Evolutionary conservation across 1,284 basidiomycete species (phyloP), one percentile per base, ranked within the genome.

Genomic region (Coriolopsis trogii): DNA sequence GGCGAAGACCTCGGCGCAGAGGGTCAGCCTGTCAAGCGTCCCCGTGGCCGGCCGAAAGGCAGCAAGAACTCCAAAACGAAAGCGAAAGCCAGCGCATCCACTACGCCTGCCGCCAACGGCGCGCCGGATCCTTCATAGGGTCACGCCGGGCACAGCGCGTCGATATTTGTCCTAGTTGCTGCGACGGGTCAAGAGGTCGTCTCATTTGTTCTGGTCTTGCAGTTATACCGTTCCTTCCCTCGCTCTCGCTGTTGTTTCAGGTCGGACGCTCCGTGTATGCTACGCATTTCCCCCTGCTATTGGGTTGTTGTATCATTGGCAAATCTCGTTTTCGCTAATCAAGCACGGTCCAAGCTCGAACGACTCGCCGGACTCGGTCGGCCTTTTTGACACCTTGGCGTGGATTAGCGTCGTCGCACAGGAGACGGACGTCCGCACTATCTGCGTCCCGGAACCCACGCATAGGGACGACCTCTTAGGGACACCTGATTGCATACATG

Each of bases 1-100:
- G 65, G 66, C 4, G 67, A 71, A 10, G 71, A 72, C 18, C 47
- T 51, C 12, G 41, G 59, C 9, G 41, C 55, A 4, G 68, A 69
- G 21, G 64, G 65, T 10, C 68, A 68, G 46, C 67, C 69, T 9
- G 61, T 63, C 12, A 77, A 76, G 62, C 70, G 74, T 24, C 73
- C 74, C 23, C 68, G 76, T 12, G 76, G 76, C 6, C 66, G 76
- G 29, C 76, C 75, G 39, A 74, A 73, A 60, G 75, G 75, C 26
- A 76, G 73, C 63, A 77, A 74, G 64, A 77, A 75, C 54, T 70
- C 70, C 30, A 70, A 66, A 48, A 28, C 54, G 20, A 60, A 61
- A 42, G 2, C 49, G 43, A 59, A 59, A 47, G 8, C 49, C 26
- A 46, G 44, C 41, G 37, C 48, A 16, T 39, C 48, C 2, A 43